These are phyloP conservation scores for Neurospora pannonica DNA, from an alignment of 495 filamentous ascomycete genomes.

Conservation along the genomic window DNA sequence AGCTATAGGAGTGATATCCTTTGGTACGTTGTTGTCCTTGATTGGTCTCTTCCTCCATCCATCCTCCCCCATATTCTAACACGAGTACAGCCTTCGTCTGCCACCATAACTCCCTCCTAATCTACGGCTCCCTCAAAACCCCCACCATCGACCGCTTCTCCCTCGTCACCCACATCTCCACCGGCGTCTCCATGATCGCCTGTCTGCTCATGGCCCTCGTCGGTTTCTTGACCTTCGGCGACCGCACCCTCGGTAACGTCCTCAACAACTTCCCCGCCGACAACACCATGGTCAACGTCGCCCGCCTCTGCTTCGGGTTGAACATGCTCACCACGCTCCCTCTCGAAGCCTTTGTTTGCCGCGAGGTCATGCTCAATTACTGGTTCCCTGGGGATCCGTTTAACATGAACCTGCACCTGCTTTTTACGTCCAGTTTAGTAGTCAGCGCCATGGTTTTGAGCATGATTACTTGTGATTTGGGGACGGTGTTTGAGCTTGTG, in stretches of 20 bases:
- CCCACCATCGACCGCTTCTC: slow-evolving; percentile 93
- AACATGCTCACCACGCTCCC: slow-evolving; percentile 98
- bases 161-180: slow-evolving; percentile 85
- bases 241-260: slow-evolving; percentile 85
- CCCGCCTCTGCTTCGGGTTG: slow-evolving; percentile 85
- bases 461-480: slow-evolving; percentile 83
- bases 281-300: slow-evolving; percentile 88
- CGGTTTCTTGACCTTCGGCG: slow-evolving; percentile 88
- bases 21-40: slow-evolving; percentile 48
- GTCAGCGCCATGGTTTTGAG: slow-evolving; percentile 66
- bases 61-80: too few species aligned
- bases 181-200: slow-evolving; percentile 75
- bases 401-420: slow-evolving; percentile 72
- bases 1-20: slow-evolving; percentile 94
- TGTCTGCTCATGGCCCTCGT: slow-evolving; percentile 81
- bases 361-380: slow-evolving; percentile 92
- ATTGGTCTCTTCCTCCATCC: neutral
- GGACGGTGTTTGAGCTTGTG: slow-evolving; percentile 88
- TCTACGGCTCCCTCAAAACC: slow-evolving; percentile 89
- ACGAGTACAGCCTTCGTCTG: slow-evolving; percentile 83
- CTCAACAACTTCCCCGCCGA: slow-evolving; percentile 92
- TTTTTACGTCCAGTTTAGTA: slow-evolving; percentile 74
- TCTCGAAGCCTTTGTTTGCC: slow-evolving; percentile 92
- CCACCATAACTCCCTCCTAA: slow-evolving; percentile 91
- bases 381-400: slow-evolving; percentile 73